A percentile compares a stretch with the other conserved stretches of the same genome.
Conservation (phyloP, 306 rosid genomes). For the Cucumis melo region DNA sequence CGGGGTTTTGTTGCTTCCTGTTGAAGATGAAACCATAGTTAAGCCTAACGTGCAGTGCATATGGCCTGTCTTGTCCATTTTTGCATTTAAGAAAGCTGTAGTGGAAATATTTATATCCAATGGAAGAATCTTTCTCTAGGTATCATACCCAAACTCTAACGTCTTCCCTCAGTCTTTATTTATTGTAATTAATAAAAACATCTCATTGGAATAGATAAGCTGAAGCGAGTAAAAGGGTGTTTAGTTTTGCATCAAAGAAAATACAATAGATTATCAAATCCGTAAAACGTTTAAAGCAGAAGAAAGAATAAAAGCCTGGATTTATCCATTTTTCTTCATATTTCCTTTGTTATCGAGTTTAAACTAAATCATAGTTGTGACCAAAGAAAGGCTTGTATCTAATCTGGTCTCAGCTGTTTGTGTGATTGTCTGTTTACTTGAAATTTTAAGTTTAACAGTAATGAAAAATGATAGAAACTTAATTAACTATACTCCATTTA, state of each 20-base stretch:
- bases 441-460: no score
- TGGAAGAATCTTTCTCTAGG: not conserved
- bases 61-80: not conserved
- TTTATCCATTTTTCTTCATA: not conserved
- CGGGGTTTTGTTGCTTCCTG: slow-evolving; percentile 2
- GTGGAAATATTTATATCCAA: not conserved
- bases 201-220: no score
- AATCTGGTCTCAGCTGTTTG: not conserved
- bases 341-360: not conserved
- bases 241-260: no score
- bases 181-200: no score
- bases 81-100: not conserved
- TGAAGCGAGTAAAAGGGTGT: no score
- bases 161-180: not conserved
- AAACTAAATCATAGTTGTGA: not conserved
- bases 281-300: no score
- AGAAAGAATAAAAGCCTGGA: not conserved
- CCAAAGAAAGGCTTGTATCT: not conserved
- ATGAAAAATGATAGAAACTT: no score
- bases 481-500: no score
- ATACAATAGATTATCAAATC: no score
- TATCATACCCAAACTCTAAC: not conserved
- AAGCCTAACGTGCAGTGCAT: not conserved
- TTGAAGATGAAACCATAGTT: not conserved
- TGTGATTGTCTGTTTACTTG: no score